Percentiles rank a stretch among this genome's conserved stretches.
Conservation (phyloP, 257 asterid species). For the Solanum gandarillasii region DNA sequence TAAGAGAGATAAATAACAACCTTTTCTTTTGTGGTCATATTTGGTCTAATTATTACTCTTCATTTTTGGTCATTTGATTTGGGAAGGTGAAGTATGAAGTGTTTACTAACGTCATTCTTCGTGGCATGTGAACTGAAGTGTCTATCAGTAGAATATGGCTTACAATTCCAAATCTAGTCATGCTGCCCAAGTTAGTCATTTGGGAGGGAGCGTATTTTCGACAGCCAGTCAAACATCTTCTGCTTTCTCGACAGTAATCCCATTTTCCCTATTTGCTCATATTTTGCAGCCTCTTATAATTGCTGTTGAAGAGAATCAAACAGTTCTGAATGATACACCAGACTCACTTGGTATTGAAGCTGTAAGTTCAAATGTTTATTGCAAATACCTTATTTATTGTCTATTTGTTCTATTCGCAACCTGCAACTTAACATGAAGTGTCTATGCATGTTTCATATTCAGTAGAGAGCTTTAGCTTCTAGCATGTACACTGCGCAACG, state of each 20-base stretch:
- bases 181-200: neutral
- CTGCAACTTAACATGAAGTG: neutral
- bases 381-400: neutral
- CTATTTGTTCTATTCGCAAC: neutral
- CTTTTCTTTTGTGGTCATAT: neutral
- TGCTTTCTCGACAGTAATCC: neutral
- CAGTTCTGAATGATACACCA: slow-evolving; percentile 70
- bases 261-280: neutral
- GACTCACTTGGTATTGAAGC: slow-evolving; percentile 59
- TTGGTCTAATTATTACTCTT: neutral
- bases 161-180: neutral
- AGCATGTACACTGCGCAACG: neutral
- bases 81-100: neutral
- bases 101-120: neutral
- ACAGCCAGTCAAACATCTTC: neutral
- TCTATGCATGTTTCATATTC: neutral
- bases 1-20: neutral
- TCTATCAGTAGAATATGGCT: neutral
- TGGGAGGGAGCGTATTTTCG: neutral
- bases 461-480: neutral
- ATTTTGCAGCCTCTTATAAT: slow-evolving; percentile 65
- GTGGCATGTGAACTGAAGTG: neutral
- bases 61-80: neutral
- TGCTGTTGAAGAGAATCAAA: slow-evolving; percentile 81
- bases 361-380: slow-evolving; percentile 28